A percentile compares a stretch with the other conserved stretches of the same genome.
These are phyloP conservation scores for Chaetomiaceae sp. DNA, from an alignment of 2,329 filamentous ascomycete genomes.

Conservation along the genomic window DNA sequence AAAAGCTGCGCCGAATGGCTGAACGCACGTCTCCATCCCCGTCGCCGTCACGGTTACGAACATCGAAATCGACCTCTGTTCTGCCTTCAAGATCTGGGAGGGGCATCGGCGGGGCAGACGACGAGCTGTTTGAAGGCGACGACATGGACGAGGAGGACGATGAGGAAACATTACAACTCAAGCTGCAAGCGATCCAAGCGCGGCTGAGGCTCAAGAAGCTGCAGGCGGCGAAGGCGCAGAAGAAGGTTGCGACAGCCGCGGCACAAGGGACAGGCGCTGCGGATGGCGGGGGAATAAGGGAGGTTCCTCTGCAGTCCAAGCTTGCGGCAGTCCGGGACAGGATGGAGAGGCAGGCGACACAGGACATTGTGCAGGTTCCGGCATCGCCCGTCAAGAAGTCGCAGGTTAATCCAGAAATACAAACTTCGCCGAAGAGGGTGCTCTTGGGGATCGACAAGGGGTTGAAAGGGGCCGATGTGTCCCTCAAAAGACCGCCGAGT, in stretches of 20 bases:
- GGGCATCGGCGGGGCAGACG: conserved; percentile 21
- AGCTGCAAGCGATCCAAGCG: conserved; percentile 84
- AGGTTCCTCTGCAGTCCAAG: conserved; percentile 26
- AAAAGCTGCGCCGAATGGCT: conserved; percentile 65
- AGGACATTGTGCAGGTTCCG: conserved; percentile 64
- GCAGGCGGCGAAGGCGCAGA: conserved; percentile 57
- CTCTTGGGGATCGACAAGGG: conserved; percentile 88
- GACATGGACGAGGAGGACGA: conserved; percentile 65
- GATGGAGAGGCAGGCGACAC: conserved; percentile 30
- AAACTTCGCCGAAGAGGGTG: conserved; percentile 73
- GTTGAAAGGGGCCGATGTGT: conserved; percentile 69
- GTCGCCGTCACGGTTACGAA: conserved; percentile 55
- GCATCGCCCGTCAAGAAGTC: conserved; percentile 64
- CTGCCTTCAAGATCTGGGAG: conserved; percentile 23
- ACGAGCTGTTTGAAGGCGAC: conserved; percentile 31
- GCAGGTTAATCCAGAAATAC: conserved; percentile 45
- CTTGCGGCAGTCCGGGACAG: conserved; percentile 24
- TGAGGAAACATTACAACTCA: conserved; percentile 82
- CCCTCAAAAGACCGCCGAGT: conserved; percentile 67
- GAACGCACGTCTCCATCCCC: conserved; percentile 64
- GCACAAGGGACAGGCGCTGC: conserved; percentile 1
- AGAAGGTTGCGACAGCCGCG: conserved; percentile 19
- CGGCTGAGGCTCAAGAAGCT: conserved; percentile 82
- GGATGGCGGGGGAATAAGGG: conserved; percentile 24
- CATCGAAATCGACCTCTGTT: conserved; percentile 35